A percentile compares a stretch with the other conserved stretches of the same genome.
phyloP scores from a whole-genome alignment of 352 stramenopile species.

The Elongisporangium anandrum region DNA sequence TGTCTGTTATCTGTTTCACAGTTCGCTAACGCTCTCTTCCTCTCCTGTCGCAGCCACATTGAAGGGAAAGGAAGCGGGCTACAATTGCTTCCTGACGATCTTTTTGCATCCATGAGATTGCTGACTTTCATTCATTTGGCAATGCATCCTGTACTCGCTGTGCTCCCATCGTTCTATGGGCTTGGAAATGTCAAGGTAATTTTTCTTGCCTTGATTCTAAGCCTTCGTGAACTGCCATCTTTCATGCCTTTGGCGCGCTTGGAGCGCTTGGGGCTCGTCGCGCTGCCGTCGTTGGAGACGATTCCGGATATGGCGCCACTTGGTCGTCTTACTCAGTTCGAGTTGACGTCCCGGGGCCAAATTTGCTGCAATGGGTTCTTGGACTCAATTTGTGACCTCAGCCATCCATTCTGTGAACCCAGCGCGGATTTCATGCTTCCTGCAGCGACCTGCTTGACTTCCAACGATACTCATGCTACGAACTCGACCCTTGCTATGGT shows the following conservation, averaged over 20 bases:
- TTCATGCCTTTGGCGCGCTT: background rate
- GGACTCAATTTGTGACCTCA: slow-evolving; percentile 17
- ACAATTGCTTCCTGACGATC: slow-evolving; percentile 19
- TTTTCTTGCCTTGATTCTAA: background rate
- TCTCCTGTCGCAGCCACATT: slow-evolving; percentile 18
- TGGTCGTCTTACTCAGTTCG: background rate
- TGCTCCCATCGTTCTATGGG: background rate
- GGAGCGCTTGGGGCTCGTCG: background rate
- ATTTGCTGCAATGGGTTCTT: background rate
- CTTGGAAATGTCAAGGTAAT: slow-evolving; percentile 1
- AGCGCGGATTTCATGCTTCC: background rate
- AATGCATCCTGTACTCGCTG: no score
- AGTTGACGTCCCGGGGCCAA: background rate
- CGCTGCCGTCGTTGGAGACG: background rate
- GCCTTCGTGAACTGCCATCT: background rate
- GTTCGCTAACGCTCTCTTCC: background rate
- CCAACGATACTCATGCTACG: background rate
- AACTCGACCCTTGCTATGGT: background rate
- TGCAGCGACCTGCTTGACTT: background rate
- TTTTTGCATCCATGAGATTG: slow-evolving; percentile 28
- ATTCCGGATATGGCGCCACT: background rate
- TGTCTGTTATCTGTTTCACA: background rate
- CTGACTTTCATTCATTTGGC: slow-evolving; percentile 19
- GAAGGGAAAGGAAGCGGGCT: slow-evolving; percentile 19
- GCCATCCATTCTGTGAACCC: slow-evolving; percentile 17